These are phyloP conservation scores for Barbarea vulgaris DNA, from an alignment of 345 rosid species.

Conservation along the genomic window DNA sequence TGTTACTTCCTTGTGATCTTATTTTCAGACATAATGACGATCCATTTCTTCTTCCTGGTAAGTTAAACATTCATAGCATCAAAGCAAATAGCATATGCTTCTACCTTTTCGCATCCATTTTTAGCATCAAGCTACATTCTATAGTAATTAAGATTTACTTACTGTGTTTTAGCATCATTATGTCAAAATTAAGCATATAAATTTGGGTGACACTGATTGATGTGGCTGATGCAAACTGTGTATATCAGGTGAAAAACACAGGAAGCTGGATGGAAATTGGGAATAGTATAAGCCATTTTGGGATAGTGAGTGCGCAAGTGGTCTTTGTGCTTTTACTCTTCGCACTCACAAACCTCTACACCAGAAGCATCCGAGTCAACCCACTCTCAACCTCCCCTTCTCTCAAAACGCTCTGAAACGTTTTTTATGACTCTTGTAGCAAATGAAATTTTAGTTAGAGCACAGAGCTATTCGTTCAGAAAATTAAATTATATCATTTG, in stretches of 20 bases:
- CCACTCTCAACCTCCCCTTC: conserved; percentile 45
- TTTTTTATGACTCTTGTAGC: background rate
- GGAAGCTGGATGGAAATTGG: conserved; percentile 99
- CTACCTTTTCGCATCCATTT: background rate
- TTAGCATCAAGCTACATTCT: background rate
- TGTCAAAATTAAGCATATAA: background rate
- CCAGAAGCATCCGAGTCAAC: conserved; percentile 61
- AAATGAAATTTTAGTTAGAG: conserved; percentile 18
- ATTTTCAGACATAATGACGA: conserved; percentile 91
- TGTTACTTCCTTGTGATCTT: conserved; percentile 93
- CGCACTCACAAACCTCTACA: conserved; percentile 82
- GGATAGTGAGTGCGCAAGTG: conserved; percentile 95
- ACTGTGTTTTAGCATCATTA: background rate
- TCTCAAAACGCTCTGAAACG: conserved; percentile 55
- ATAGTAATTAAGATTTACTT: background rate
- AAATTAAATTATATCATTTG: background rate
- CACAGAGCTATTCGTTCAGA: conserved; percentile 10
- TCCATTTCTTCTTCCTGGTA: conserved; percentile 99
- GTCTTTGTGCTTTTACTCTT: conserved; percentile 89
- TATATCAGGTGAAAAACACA: conserved; percentile 68
- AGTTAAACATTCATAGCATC: conserved; percentile 7
- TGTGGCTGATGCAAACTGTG: background rate
- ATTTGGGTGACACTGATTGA: background rate
- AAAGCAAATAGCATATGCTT: background rate
- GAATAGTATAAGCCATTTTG: conserved; percentile 93